These are phyloP conservation scores for Linnemannia exigua DNA, from an alignment of 192 early-diverging fungal genomes.

Conservation along the genomic window DNA sequence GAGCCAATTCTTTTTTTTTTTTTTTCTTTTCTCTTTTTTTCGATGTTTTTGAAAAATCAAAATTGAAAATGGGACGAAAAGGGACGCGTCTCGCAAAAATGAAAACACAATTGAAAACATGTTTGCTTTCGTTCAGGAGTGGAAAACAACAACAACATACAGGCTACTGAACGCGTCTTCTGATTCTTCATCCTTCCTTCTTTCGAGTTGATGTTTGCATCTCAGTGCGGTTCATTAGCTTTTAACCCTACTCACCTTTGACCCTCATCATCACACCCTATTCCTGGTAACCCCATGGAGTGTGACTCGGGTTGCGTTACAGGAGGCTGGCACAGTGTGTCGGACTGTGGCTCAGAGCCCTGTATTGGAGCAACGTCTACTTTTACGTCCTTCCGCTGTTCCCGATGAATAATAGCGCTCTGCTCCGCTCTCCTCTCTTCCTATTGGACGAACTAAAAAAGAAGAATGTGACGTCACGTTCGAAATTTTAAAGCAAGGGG, in stretches of 20 bases:
- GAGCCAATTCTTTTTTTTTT: too few species aligned
- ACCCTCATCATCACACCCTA: not conserved
- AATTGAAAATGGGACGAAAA: not conserved
- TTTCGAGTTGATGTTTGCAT: not conserved
- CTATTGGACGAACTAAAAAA: too few species aligned
- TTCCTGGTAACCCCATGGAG: not conserved
- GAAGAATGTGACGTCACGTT: not conserved
- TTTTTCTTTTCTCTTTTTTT: too few species aligned
- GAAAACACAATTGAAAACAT: not conserved
- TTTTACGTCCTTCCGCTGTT: too few species aligned
- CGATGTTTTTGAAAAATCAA: not conserved
- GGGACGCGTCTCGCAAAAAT: not conserved
- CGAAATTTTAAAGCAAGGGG: not conserved
- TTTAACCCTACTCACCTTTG: not conserved
- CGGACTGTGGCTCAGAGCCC: too few species aligned
- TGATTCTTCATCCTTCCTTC: not conserved
- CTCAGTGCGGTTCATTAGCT: not conserved
- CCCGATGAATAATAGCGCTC: too few species aligned
- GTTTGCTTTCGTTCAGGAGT: not conserved
- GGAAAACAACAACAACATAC: not conserved
- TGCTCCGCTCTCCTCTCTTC: not conserved
- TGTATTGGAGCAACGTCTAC: too few species aligned
- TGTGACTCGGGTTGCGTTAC: too few species aligned
- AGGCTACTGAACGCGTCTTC: not conserved
- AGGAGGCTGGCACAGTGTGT: too few species aligned